Evolutionary conservation across 1,139 yeast genomes (phyloP).

Genomic region (Geotrichum europaeum): DNA sequence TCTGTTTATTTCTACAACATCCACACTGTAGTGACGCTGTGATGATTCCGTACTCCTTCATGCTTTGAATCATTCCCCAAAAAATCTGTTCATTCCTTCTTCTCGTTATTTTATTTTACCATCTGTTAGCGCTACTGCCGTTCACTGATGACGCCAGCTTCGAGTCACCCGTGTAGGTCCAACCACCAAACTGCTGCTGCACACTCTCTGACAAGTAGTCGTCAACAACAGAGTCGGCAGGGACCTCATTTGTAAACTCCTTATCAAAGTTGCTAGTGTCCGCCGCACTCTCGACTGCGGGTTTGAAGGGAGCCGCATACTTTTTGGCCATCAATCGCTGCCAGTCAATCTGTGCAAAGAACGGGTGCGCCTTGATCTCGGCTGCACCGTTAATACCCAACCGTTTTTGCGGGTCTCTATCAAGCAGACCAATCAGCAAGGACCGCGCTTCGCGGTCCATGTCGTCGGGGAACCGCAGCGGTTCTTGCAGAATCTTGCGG

Average conservation of each 20-base stretch:
- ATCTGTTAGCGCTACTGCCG: conserved; percentile 5
- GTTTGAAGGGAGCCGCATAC: conserved; percentile 93
- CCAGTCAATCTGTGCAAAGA: conserved; percentile 92
- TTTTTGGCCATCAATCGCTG: conserved; percentile 73
- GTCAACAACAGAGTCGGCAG: conserved; percentile 93
- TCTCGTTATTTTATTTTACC: neutral
- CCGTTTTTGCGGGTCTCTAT: conserved; percentile 79
- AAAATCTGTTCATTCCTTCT: neutral
- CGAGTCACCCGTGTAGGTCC: conserved; percentile 75
- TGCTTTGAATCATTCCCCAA: neutral
- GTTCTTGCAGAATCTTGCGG: conserved; percentile 83
- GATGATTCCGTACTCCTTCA: neutral
- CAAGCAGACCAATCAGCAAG: conserved; percentile 63
- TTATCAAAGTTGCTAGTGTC: conserved; percentile 92
- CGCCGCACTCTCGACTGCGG: conserved; percentile 76
- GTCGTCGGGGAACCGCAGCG: conserved; percentile 79
- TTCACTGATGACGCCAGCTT: conserved; percentile 10
- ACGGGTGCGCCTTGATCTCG: conserved; percentile 77
- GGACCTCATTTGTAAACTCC: conserved; percentile 88
- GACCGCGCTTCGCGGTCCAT: conserved; percentile 87
- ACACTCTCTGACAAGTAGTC: conserved; percentile 74
- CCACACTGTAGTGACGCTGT: neutral
- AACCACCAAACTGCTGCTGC: conserved; percentile 95
- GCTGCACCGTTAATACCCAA: conserved; percentile 74
- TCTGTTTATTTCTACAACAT: neutral